Evolutionary conservation across 2,329 filamentous ascomycete species (phyloP).

Genomic region (Westerdykella ornata): DNA sequence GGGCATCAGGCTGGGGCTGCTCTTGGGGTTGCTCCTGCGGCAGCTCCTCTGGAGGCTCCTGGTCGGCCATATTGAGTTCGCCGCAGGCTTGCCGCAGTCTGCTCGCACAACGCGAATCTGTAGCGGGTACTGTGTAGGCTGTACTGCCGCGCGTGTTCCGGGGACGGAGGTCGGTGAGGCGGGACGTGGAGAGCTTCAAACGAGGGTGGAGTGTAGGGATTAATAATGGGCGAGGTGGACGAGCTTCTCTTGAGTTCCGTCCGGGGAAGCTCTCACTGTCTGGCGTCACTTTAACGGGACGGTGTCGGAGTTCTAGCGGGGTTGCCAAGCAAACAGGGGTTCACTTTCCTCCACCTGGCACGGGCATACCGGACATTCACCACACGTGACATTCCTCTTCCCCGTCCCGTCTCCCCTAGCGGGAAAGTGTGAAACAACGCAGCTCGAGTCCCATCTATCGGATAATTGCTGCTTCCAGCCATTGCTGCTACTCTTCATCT

Average conservation of each 20-base stretch:
- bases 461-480: slow-evolving; percentile 16
- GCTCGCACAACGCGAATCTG: neutral
- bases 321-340: neutral
- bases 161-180: no score
- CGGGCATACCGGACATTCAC: neutral
- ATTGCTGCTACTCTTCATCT: slow-evolving; percentile 14
- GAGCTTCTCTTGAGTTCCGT: neutral
- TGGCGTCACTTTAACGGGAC: neutral
- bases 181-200: no score
- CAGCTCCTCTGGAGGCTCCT: slow-evolving; percentile 14
- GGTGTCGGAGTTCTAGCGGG: neutral
- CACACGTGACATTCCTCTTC: neutral
- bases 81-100: neutral
- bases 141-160: no score
- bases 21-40: slow-evolving; percentile 11
- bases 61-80: slow-evolving; percentile 21
- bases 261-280: no score
- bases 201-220: neutral
- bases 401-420: neutral
- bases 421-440: slow-evolving; percentile 24
- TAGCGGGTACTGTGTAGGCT: neutral
- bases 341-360: no score
- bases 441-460: slow-evolving; percentile 20
- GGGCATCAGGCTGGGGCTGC: no score
- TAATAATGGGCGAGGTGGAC: neutral